Evolutionary conservation across 768 basidiomycete species (phyloP).

Genomic region (Paxillus rubicundulus): DNA sequence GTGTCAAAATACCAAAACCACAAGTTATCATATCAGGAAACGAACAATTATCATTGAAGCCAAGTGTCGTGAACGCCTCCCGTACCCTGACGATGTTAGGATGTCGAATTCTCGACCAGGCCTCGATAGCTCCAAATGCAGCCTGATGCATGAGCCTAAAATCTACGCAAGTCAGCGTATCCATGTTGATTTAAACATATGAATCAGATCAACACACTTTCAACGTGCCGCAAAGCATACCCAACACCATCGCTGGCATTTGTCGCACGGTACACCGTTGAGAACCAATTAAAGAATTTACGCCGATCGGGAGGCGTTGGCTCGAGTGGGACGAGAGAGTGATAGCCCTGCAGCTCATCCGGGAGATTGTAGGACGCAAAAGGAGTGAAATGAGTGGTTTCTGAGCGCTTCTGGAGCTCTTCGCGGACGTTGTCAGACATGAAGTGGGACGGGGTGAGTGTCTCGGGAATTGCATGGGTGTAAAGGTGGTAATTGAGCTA

Average conservation of each 20-base stretch:
- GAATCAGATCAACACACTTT: conserved; percentile 52
- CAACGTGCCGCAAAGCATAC: conserved; percentile 80
- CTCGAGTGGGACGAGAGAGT: conserved; percentile 82
- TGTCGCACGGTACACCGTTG: conserved; percentile 80
- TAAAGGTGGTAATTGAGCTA: conserved; percentile 95
- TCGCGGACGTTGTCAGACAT: conserved; percentile 76
- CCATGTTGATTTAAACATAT: not conserved
- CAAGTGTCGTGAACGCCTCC: conserved; percentile 93
- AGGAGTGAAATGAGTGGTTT: conserved; percentile 38
- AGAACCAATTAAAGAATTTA: conserved; percentile 78
- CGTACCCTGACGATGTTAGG: conserved; percentile 79
- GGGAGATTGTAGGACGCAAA: conserved; percentile 60
- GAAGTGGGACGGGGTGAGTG: conserved; percentile 68
- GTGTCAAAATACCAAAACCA: conserved; percentile 7
- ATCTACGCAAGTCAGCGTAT: conserved; percentile 43
- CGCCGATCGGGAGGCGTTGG: conserved; percentile 53
- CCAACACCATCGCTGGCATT: conserved; percentile 72
- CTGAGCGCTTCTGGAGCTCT: conserved; percentile 51
- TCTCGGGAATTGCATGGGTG: conserved; percentile 60
- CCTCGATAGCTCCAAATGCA: conserved; percentile 80
- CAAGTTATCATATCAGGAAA: conserved; percentile 3
- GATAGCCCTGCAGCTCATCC: conserved; percentile 87
- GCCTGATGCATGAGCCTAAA: conserved; percentile 79
- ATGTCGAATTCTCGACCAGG: conserved; percentile 83
- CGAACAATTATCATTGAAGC: conserved; percentile 91